Evolutionary conservation across 2,329 filamentous ascomycete species (phyloP), one percentile per base, ranked within the genome.

Genomic region (Tolypocladium inflatum): DNA sequence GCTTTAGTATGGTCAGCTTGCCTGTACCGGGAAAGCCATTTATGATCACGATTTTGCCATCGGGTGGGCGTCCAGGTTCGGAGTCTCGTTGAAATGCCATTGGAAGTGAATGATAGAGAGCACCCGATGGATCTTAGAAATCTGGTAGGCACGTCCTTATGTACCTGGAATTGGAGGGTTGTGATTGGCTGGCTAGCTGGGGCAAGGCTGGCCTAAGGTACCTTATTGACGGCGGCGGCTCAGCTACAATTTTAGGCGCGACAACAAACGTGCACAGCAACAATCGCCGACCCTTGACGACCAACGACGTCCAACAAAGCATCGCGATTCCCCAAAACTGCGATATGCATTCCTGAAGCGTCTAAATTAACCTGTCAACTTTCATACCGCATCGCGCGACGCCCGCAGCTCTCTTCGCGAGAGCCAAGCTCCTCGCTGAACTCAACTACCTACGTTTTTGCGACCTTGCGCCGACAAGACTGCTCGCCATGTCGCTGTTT

Each of bases 401-500:
- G 3, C 45, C 54, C 53, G 35, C 26, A 53, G 43, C 54, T 39
- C 48, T 52, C 30, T 35, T 11, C 10, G 30, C 48, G 48, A n/a
- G 48, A 52, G 48, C 48, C 13, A 60, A 43, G 59, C 61, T 61
- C 43, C 15, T 15, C 37, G 21, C 43, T 37, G 35, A 59, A 54
- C 60, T 62, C 41, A 13, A 62, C n/a, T 11, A 9, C 55, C 54
- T 5, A 13, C 13, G 5, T 2, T 4, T 37, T 13, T n/a, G 13
- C 30, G 11, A 37, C 30, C 10, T 52, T 19, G 48, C 48, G 19
- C 10, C 10, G 26, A 33, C 19, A n/a, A 50, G 48, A n/a, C 48
- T 51, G 48, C 48, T 30, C 60, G 60, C 41, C 57, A 73, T 70
- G 72, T 72, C 71, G 57, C 63, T 76, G n/a, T 78, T 78, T 61